Evolutionary conservation across 148 eudicot genomes (phyloP).

Genomic region (Oxyria digyna): DNA sequence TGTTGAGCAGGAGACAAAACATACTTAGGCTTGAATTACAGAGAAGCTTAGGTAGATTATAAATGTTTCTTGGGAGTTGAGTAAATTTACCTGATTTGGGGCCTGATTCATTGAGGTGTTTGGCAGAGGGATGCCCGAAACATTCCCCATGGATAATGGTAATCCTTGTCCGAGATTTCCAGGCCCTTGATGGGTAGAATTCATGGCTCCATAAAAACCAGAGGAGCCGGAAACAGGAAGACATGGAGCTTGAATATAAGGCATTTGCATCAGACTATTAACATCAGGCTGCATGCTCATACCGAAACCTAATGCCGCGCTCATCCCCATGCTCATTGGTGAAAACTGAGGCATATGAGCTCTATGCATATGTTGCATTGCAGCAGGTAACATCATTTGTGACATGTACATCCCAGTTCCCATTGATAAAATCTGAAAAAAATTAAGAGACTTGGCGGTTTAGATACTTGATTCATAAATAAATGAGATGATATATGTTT

Average conservation of each 20-base stretch:
- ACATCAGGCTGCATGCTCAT: slow-evolving; percentile 49
- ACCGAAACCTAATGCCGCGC: slow-evolving; percentile 55
- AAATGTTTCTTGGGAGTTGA: background rate
- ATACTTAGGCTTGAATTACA: background rate
- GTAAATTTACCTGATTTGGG: background rate
- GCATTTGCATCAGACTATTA: slow-evolving; percentile 37
- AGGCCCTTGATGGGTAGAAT: slow-evolving; percentile 29
- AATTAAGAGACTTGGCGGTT: background rate
- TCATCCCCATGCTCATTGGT: slow-evolving; percentile 62
- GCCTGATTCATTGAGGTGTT: background rate
- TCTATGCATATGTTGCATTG: slow-evolving; percentile 62
- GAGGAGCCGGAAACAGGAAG: slow-evolving; percentile 32
- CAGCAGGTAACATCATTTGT: slow-evolving; percentile 74
- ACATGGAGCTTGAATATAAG: slow-evolving; percentile 36
- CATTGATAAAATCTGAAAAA: slow-evolving; percentile 80
- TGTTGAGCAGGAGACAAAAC: background rate
- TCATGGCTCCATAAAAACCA: slow-evolving; percentile 34
- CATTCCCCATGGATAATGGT: slow-evolving; percentile 24
- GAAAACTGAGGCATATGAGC: slow-evolving; percentile 65
- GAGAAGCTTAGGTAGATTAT: background rate
- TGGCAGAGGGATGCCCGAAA: slow-evolving; percentile 13
- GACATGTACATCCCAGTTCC: slow-evolving; percentile 89
- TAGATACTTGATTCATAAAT: background rate
- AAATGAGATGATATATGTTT: no score
- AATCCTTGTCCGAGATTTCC: slow-evolving; percentile 54